A percentile compares a stretch with the other conserved stretches of the same genome.
These are phyloP conservation scores for Melocanna baccifera DNA, from an alignment of 176 grass and related monocot species.

Conservation along the genomic window DNA sequence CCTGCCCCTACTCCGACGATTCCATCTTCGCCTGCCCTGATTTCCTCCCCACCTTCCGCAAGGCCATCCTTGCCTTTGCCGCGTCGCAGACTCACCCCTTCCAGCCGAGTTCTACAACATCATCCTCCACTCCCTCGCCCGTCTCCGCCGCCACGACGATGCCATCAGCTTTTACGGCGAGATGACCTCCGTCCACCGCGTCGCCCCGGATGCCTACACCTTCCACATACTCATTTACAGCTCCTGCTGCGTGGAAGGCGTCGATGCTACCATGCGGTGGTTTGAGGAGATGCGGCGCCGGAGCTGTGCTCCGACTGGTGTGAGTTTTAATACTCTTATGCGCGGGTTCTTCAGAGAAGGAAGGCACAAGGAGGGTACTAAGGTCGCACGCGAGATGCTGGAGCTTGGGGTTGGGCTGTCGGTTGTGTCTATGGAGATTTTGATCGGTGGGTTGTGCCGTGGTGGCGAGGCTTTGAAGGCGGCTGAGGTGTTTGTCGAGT, in stretches of 20 bases:
- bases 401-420: constrained; percentile 56
- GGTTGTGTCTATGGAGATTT: constrained; percentile 57
- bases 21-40: constrained; percentile 78
- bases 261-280: constrained; percentile 60
- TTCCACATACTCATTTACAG: constrained; percentile 82
- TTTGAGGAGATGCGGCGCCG: constrained; percentile 52
- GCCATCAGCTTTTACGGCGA: constrained; percentile 51
- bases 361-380: constrained; percentile 55
- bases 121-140: constrained; percentile 48
- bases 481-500: constrained; percentile 48
- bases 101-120: constrained; percentile 65
- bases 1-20: constrained; percentile 64
- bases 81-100: constrained; percentile 50
- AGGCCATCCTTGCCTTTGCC: constrained; percentile 61
- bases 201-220: constrained; percentile 53
- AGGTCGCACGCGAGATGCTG: constrained; percentile 73
- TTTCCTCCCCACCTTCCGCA: constrained; percentile 58
- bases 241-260: constrained; percentile 41
- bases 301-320: constrained; percentile 45
- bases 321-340: constrained; percentile 84
- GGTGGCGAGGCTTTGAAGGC: constrained; percentile 42
- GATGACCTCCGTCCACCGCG: constrained; percentile 53
- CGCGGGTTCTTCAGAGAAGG: constrained; percentile 61
- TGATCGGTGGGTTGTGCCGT: constrained; percentile 54
- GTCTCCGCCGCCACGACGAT: constrained; percentile 42